A percentile compares a stretch with the other conserved stretches of the same genome.
Evolutionary conservation across 2,329 filamentous ascomycete species (phyloP).

Genomic region (Mariannaea sp.): DNA sequence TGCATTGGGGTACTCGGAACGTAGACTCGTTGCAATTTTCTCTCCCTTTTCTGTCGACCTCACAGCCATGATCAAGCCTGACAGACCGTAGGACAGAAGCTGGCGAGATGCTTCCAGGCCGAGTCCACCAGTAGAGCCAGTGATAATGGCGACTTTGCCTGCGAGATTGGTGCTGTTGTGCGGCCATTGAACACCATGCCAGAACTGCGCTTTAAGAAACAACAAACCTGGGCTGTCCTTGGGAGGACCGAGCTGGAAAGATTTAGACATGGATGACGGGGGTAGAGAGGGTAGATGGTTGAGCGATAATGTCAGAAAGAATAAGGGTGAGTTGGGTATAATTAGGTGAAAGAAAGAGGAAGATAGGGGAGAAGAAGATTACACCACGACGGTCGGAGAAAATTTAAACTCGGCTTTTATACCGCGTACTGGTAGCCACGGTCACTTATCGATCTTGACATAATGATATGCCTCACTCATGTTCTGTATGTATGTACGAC

Average conservation of each 20-base stretch:
- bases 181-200: neutral
- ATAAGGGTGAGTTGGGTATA: too few species aligned
- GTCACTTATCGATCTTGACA: too few species aligned
- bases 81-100: slow-evolving; percentile 9
- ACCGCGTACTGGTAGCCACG: too few species aligned
- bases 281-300: neutral
- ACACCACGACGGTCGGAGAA: too few species aligned
- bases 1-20: neutral
- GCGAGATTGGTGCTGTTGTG: slow-evolving; percentile 2
- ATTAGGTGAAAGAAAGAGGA: too few species aligned
- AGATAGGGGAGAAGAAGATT: too few species aligned
- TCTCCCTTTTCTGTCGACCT: slow-evolving; percentile 9
- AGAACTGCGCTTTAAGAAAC: slow-evolving; percentile 13
- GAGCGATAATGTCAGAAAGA: too few species aligned
- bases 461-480: too few species aligned
- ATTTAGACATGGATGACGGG: slow-evolving; percentile 2
- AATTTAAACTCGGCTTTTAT: too few species aligned
- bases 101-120: slow-evolving; percentile 11
- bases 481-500: too few species aligned
- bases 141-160: slow-evolving; percentile 7
- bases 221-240: slow-evolving; percentile 4
- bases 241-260: slow-evolving; percentile 1
- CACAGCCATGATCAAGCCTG: slow-evolving; percentile 10
- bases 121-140: slow-evolving; percentile 12
- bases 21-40: slow-evolving; percentile 1